Base-by-base conservation (phyloP, 257 asterid species). In the Petrea volubilis region DNA sequence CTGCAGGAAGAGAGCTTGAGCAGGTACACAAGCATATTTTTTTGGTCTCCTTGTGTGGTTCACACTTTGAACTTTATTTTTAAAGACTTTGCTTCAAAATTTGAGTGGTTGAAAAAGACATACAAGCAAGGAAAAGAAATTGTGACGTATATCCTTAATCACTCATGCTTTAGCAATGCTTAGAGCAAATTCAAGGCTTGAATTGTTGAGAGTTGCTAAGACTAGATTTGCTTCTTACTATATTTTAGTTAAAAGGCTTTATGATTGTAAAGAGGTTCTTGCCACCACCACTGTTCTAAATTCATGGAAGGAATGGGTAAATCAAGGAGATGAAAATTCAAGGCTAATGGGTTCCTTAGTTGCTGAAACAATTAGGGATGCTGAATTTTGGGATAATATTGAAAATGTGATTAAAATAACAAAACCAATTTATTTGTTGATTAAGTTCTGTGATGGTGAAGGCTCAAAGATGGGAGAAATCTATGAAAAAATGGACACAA, bases 121-220 rank as follows among this genome's bases (percentile, higher is more conserved):
- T 74, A 74, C 31, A 12, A 11, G 12, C 41, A 18, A 7, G 51
- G 60, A 23, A 71, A 60, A 46, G 5, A 7, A 13, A 52, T 73
- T 34, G 72, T 64, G 21, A 73, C 52, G 28, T 64, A 20, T 15
- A 10, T 73, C 4, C 6, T 24, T 1, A 64, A 52, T 40, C 28
- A 36, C 10, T 3, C 65, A 53, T 12, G 18, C 34, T 43, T 21
- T 46, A 23, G 34, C 33, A 64, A 60, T 23, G 24, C 4, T n/a
- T n/a, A n/a, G n/a, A n/a, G n/a, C n/a, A n/a, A n/a, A n/a, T n/a
- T n/a, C n/a, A n/a, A n/a, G n/a, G n/a, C 13, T 73, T 2, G 67
- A 73, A 17, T 53, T 64, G 33, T 10, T 63, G n/a, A 52, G 40
- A 64, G 72, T 73, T 3, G 66, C 77, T 20, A 61, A 62, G 23